These are phyloP conservation scores for Phialophora expanda DNA, from an alignment of 2,329 filamentous ascomycete genomes.

Conservation along the genomic window DNA sequence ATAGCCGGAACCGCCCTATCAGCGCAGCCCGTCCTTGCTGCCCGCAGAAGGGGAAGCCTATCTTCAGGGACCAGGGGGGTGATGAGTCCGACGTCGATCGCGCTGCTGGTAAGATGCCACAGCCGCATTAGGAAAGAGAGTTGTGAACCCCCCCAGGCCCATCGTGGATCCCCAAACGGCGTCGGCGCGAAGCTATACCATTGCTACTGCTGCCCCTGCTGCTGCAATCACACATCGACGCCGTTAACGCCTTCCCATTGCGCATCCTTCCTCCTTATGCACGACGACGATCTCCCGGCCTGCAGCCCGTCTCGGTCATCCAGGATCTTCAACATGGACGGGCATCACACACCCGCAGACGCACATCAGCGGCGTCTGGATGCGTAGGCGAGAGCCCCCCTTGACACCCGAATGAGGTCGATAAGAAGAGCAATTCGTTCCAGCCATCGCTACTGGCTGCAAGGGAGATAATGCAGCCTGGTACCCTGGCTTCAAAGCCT, in stretches of 20 bases:
- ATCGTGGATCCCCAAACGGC: background rate
- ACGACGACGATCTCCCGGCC: background rate
- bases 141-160: background rate
- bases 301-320: conserved; percentile 3
- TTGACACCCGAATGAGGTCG: background rate
- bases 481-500: conserved; percentile 18
- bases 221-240: background rate
- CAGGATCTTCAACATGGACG: background rate
- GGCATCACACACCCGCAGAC: background rate
- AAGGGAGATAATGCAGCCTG: conserved; percentile 13
- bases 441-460: conserved; percentile 3
- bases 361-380: conserved; percentile 17
- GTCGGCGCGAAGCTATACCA: background rate
- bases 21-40: background rate
- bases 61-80: conserved; percentile 1
- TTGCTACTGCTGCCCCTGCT: background rate
- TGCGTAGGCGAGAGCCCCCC: background rate
- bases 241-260: too few species aligned
- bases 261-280: background rate
- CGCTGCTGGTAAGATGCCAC: background rate
- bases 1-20: conserved; percentile 15
- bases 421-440: conserved; percentile 4
- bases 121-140: conserved; percentile 29
- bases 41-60: background rate
- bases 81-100: conserved; percentile 17